Evolutionary conservation across 1,284 basidiomycete species (phyloP).

Genomic region (Boletus nobilissimus): DNA sequence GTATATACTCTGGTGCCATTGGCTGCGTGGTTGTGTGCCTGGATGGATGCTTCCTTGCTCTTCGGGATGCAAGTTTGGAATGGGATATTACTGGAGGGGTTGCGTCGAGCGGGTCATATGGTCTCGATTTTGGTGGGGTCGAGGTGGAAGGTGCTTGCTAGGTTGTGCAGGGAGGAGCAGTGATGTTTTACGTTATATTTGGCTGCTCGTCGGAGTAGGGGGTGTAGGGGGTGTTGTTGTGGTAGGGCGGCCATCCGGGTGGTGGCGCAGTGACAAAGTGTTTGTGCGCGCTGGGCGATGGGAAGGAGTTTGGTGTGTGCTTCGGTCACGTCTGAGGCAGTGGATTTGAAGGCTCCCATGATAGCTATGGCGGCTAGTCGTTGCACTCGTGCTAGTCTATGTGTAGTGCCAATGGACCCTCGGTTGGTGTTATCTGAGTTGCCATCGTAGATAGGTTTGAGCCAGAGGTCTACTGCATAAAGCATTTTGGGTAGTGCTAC

Average conservation of each 20-base stretch:
- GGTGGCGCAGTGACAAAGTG: not conserved
- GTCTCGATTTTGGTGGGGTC: not conserved
- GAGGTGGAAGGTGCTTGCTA: not conserved
- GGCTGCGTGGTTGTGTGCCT: not conserved
- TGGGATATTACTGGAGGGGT: not conserved
- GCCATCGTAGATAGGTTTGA: not conserved
- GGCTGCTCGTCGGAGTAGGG: not conserved
- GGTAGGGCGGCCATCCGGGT: not conserved
- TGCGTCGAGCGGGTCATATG: accelerated
- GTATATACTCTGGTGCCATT: not conserved
- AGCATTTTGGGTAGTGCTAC: not conserved
- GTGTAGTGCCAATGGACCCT: not conserved
- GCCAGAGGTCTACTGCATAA: not conserved
- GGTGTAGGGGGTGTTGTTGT: not conserved
- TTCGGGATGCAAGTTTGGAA: not conserved
- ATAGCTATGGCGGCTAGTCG: not conserved
- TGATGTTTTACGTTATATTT: not conserved
- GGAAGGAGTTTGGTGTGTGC: not conserved
- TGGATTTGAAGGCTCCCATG: not conserved
- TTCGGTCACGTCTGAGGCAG: not conserved
- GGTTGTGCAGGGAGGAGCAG: not conserved
- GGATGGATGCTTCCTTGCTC: not conserved
- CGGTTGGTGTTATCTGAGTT: accelerated
- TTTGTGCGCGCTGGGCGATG: not conserved
- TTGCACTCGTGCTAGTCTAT: not conserved